Evolutionary conservation across 2,329 filamentous ascomycete genomes (phyloP).

Genomic region (Ophiostoma novo-ulmi): DNA sequence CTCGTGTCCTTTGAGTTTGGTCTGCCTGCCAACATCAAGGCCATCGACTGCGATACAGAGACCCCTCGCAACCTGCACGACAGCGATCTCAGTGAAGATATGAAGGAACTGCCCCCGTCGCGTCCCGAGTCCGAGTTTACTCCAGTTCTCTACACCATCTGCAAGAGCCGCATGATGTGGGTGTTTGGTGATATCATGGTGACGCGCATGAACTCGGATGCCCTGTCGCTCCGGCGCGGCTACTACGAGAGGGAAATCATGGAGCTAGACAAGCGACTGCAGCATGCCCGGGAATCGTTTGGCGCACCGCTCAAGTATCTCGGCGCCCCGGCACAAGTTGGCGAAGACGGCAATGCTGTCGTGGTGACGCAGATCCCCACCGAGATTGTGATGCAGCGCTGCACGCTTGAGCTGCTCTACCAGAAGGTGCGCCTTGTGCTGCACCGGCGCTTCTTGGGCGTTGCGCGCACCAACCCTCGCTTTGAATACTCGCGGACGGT

Average conservation of each 20-base stretch:
- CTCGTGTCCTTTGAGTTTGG: conserved; percentile 50
- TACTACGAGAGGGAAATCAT: conserved; percentile 24
- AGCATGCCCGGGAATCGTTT: conserved; percentile 18
- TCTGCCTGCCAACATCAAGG: conserved; percentile 46
- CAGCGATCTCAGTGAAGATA: conserved; percentile 48
- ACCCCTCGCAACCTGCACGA: conserved; percentile 45
- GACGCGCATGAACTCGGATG: neutral
- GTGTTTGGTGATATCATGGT: conserved; percentile 27
- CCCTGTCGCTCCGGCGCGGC: neutral
- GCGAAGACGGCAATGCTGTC: neutral
- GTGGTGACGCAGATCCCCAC: conserved; percentile 19
- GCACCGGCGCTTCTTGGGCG: conserved; percentile 31
- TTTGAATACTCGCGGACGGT: conserved; percentile 39
- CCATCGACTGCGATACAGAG: conserved; percentile 43
- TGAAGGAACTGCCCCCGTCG: conserved; percentile 39
- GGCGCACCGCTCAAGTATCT: conserved; percentile 18
- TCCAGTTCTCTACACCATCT: conserved; percentile 31
- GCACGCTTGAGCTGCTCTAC: conserved; percentile 30
- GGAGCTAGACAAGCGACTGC: conserved; percentile 28
- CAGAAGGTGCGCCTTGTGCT: conserved; percentile 30
- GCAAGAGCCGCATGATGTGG: conserved; percentile 27
- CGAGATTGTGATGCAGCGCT: conserved; percentile 31
- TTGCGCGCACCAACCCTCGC: conserved; percentile 34
- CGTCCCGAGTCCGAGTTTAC: conserved; percentile 42
- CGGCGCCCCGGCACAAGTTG: neutral